A percentile compares a stretch with the other conserved stretches of the same genome.
Evolutionary conservation across 768 basidiomycete genomes (phyloP).

Genomic region (Pulveroboletus sp.): DNA sequence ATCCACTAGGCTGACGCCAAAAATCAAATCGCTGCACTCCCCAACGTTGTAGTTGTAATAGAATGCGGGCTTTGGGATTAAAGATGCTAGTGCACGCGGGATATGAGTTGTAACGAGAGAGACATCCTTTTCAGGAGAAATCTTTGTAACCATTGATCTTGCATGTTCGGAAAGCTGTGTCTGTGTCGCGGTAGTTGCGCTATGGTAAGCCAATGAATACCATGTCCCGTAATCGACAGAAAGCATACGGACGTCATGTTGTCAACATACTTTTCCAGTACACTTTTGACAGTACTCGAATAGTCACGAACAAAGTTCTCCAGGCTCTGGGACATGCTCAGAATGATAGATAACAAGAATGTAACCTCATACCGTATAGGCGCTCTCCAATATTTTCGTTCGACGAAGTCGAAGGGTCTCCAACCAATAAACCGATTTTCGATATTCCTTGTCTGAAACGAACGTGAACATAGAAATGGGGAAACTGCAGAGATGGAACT

Average conservation of each 20-base stretch:
- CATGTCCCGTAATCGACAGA: background rate
- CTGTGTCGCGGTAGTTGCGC: slow-evolving; percentile 76
- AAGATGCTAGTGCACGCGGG: slow-evolving; percentile 58
- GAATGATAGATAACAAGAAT: background rate
- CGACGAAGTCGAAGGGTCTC: slow-evolving; percentile 83
- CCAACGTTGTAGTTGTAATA: slow-evolving; percentile 82
- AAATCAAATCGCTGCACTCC: slow-evolving; percentile 84
- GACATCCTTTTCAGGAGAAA: slow-evolving; percentile 72
- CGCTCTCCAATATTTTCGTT: slow-evolving; percentile 79
- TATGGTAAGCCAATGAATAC: slow-evolving; percentile 30
- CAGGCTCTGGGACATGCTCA: slow-evolving; percentile 54
- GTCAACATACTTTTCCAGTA: slow-evolving; percentile 74
- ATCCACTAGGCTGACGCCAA: slow-evolving; percentile 84
- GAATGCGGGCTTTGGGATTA: slow-evolving; percentile 68
- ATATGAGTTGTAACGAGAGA: slow-evolving; percentile 52
- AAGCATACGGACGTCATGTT: slow-evolving; percentile 53
- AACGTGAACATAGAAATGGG: slow-evolving; percentile 1
- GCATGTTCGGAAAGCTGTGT: slow-evolving; percentile 70
- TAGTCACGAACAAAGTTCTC: slow-evolving; percentile 78
- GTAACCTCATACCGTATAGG: slow-evolving; percentile 58
- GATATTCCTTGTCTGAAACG: slow-evolving; percentile 78
- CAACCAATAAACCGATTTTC: slow-evolving; percentile 88
- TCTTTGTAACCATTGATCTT: slow-evolving; percentile 56
- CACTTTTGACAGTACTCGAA: slow-evolving; percentile 57
- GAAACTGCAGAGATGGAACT: slow-evolving; percentile 14